These are phyloP conservation scores for Apium graveolens DNA, from an alignment of 129 eudicot species.

Conservation along the genomic window DNA sequence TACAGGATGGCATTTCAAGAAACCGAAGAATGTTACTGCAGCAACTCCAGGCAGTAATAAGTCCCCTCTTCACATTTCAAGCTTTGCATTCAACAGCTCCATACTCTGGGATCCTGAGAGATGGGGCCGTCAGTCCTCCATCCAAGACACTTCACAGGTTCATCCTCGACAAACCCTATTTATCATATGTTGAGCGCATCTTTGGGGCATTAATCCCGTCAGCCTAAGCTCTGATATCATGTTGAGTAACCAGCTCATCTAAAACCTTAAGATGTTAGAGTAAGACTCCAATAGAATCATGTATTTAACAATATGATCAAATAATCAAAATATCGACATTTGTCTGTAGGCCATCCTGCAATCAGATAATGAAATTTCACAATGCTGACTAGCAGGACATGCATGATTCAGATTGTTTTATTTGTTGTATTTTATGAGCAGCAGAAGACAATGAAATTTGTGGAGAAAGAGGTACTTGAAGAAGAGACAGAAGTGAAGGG, in stretches of 20 bases:
- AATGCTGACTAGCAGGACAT: neutral
- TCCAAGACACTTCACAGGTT: conserved; percentile 76
- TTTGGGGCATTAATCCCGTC: too few relatives aligned
- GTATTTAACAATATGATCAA: too few relatives aligned
- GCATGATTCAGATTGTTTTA: neutral
- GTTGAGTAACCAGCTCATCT: too few relatives aligned
- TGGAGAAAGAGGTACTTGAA: conserved; percentile 72
- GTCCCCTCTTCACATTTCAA: conserved; percentile 62
- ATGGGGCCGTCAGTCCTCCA: conserved; percentile 82
- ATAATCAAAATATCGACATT: too few relatives aligned
- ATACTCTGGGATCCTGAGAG: conserved; percentile 97
- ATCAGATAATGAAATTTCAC: neutral
- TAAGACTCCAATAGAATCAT: too few relatives aligned
- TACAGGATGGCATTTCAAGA: conserved; percentile 90
- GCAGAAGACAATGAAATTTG: conserved; percentile 77
- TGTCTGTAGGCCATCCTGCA: neutral
- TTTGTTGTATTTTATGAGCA: neutral
- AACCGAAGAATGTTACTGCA: conserved; percentile 14
- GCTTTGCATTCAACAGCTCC: conserved; percentile 90
- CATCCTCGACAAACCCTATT: too few relatives aligned
- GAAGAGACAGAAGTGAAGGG: conserved; percentile 81
- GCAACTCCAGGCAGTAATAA: conserved; percentile 19
- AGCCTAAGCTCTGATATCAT: too few relatives aligned
- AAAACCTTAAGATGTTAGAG: too few relatives aligned
- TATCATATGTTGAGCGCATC: too few relatives aligned